Conservation (phyloP, 2,329 filamentous ascomycete species). For the Corinectria fuckeliana region DNA sequence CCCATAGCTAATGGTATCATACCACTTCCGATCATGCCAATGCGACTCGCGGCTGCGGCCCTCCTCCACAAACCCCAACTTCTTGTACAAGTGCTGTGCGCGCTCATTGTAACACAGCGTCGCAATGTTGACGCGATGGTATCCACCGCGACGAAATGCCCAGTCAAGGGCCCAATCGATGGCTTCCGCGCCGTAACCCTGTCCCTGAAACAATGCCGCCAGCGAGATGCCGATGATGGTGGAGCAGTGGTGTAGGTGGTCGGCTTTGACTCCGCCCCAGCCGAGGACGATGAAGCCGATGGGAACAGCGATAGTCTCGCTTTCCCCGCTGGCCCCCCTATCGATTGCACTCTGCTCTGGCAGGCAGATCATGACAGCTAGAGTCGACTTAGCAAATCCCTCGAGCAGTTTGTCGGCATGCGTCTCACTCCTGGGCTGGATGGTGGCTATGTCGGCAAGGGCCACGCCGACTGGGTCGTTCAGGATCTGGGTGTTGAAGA, state of each 20-base stretch:
- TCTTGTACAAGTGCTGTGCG: conserved; percentile 50
- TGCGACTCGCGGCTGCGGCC: conserved; percentile 49
- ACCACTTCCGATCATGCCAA: conserved; percentile 52
- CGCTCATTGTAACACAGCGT: conserved; percentile 51
- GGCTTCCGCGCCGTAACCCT: conserved; percentile 55
- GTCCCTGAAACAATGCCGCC: conserved; percentile 41
- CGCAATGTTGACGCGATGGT: conserved; percentile 52
- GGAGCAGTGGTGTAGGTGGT: not conserved
- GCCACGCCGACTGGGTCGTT: conserved; percentile 18
- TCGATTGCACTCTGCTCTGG: not conserved
- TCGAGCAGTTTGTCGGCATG: not conserved
- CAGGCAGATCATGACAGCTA: conserved; percentile 17
- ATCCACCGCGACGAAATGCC: conserved; percentile 51
- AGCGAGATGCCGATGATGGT: conserved; percentile 46
- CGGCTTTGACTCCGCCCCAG: not conserved
- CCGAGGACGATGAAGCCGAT: conserved; percentile 22
- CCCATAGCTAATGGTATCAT: conserved; percentile 41
- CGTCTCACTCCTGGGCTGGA: conserved; percentile 10
- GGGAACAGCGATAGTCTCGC: not conserved
- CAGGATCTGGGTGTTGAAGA: conserved; percentile 14
- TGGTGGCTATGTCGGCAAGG: not conserved
- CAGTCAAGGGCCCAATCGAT: conserved; percentile 55
- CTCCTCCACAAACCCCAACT: conserved; percentile 53
- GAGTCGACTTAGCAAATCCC: not conserved
- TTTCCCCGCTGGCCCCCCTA: not conserved